Evolutionary conservation across 352 stramenopile species (phyloP).

Genomic region (Globisporangium nunn): DNA sequence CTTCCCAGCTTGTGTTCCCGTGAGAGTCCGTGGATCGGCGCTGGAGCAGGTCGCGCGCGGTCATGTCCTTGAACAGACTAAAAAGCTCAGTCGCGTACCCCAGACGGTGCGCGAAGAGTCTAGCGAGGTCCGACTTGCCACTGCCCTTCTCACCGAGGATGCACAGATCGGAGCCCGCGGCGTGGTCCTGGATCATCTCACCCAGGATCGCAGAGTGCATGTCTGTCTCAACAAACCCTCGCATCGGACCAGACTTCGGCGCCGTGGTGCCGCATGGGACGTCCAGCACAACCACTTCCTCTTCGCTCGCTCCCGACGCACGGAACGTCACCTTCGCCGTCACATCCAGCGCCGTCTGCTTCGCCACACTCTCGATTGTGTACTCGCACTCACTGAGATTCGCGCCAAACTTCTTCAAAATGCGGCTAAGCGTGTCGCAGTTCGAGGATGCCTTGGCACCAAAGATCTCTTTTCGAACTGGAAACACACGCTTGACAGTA

Average conservation of each 20-base stretch:
- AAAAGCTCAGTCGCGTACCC: constrained; percentile 88
- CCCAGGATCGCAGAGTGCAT: constrained; percentile 39
- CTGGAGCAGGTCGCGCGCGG: constrained; percentile 88
- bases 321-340: constrained; percentile 21
- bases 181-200: constrained; percentile 78
- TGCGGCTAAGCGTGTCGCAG: constrained; percentile 41
- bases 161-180: constrained; percentile 68
- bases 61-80: constrained; percentile 93
- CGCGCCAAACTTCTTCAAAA: constrained; percentile 40
- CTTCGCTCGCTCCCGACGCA: constrained; percentile 1
- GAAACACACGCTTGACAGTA: constrained; percentile 46
- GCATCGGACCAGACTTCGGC: constrained; percentile 18
- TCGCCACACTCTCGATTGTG: constrained; percentile 27
- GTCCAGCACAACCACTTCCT: constrained; percentile 20
- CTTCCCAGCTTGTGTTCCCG: constrained; percentile 90
- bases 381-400: constrained; percentile 24
- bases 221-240: constrained; percentile 55
- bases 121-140: constrained; percentile 71
- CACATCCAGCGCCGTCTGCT: constrained; percentile 13
- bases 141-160: constrained; percentile 77
- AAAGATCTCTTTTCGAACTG: constrained; percentile 39
- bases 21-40: constrained; percentile 77
- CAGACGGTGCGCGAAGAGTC: constrained; percentile 59
- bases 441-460: constrained; percentile 32
- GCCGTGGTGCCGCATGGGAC: constrained; percentile 30